These are phyloP conservation scores for Rossbeevera mucosa DNA, from an alignment of 768 basidiomycete genomes.

Conservation along the genomic window DNA sequence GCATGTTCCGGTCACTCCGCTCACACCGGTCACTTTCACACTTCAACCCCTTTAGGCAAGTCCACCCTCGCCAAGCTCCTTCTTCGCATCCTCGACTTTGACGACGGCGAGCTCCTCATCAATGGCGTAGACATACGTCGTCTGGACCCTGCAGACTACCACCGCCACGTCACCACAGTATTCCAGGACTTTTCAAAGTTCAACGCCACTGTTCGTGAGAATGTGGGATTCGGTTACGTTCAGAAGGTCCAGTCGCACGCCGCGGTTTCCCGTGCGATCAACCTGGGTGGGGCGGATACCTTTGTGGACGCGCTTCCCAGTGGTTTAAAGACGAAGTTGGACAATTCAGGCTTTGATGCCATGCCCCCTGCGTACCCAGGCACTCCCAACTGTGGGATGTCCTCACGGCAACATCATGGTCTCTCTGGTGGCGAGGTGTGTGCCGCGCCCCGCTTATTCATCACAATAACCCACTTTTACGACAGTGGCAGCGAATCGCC, in stretches of 20 bases:
- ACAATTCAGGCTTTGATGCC: constrained; percentile 55
- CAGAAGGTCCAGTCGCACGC: constrained; percentile 52
- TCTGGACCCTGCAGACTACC: constrained; percentile 65
- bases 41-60: constrained; percentile 51
- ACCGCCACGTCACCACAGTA: constrained; percentile 70
- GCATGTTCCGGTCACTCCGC: constrained; percentile 35
- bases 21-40: constrained; percentile 9
- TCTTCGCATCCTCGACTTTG: constrained; percentile 73
- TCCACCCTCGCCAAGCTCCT: constrained; percentile 82
- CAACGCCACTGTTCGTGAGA: constrained; percentile 71
- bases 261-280: constrained; percentile 61
- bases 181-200: constrained; percentile 86
- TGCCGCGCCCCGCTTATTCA: constrained; percentile 9
- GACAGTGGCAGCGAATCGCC: constrained; percentile 83
- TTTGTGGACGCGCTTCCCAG: constrained; percentile 63
- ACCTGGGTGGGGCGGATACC: constrained; percentile 63
- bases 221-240: constrained; percentile 80
- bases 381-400: constrained; percentile 26
- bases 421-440: constrained; percentile 82
- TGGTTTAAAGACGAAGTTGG: constrained; percentile 71
- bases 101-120: constrained; percentile 60
- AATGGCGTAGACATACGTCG: constrained; percentile 67
- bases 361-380: constrained; percentile 34
- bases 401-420: constrained; percentile 49
- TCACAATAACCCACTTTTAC: constrained; percentile 17